Evolutionary conservation across 257 asterid species (phyloP), one percentile per base, ranked within the genome.

Genomic region (Perilla frutescens): DNA sequence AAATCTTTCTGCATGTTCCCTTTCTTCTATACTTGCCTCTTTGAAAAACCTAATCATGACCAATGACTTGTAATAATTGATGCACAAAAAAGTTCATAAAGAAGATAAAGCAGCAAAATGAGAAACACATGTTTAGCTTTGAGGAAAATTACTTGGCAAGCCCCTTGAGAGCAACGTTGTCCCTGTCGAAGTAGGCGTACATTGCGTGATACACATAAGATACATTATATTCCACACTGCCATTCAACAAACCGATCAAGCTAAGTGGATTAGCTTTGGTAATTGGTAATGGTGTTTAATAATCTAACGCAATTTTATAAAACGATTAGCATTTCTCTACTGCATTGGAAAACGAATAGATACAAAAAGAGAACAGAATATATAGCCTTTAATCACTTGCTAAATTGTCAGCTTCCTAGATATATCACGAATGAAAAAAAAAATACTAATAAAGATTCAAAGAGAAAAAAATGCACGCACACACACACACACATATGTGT

Each of bases 171-270:
- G 95, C 91, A 72, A 88, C 85, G 40, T 88, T 88, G 43, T 88
- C 91, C 73, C 91, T 77, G 65, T 86, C 90, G 49, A 88, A 86
- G 75, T 88, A 88, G 75, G 95, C 95, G 66, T 63, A 84, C 84
- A 88, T 66, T 2, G 91, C 87, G 76, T 88, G 95, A 69, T 88
- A 88, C 62, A 86, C 85, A 56, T 88, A 88, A 0, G 93, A 88
- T 44, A 88, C 86, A 68, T 73, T 88, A 66, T 86, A 86, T 56
- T 88, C 91, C 80, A 88, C 93, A 50, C 89, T 86, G 78, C 50
- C 66, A 73, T 54, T 54, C 39, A 63, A 63, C 71, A 51, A 63
- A 31, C n/a, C 20, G 85, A 79, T 36, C 60, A 65, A 32, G 62
- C 50, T 50, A 47, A 40, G 15, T 53, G 34, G 20, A 34, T 29